phyloP scores from a whole-genome alignment of 1,139 yeast genomes.

The Diutina siamensis region DNA sequence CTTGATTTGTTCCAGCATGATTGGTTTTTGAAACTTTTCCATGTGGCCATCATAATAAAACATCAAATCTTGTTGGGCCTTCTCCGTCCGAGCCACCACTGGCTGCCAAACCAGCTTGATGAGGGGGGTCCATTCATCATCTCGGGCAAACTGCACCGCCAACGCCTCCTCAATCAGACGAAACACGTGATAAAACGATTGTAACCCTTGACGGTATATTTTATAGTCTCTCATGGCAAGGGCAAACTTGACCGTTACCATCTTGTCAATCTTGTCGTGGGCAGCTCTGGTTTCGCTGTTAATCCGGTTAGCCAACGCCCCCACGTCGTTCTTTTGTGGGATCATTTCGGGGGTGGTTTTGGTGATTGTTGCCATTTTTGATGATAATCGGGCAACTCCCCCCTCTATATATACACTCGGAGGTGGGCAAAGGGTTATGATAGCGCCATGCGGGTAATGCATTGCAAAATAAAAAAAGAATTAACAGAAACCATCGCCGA shows the following conservation, averaged over 20 bases:
- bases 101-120: constrained; percentile 56
- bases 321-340: constrained; percentile 63
- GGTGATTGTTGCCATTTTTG: neutral
- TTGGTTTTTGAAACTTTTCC: constrained; percentile 44
- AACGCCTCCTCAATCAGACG: constrained; percentile 52
- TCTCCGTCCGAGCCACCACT: constrained; percentile 51
- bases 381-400: too few species aligned
- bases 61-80: constrained; percentile 49
- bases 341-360: constrained; percentile 34
- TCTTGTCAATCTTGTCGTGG: constrained; percentile 61
- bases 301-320: constrained; percentile 75
- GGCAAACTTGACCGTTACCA: constrained; percentile 60
- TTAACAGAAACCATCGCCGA: too few species aligned
- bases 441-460: too few species aligned
- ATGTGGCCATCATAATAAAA: constrained; percentile 50
- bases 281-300: constrained; percentile 52
- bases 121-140: constrained; percentile 29
- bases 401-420: too few species aligned
- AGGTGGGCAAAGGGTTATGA: too few species aligned
- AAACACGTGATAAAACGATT: constrained; percentile 68
- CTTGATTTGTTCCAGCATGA: constrained; percentile 48
- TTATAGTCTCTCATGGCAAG: constrained; percentile 66
- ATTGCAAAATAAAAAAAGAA: too few species aligned
- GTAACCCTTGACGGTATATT: constrained; percentile 72
- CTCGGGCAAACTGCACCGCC: constrained; percentile 28